These are phyloP conservation scores for Fomitopsis pinicola DNA, from an alignment of 1,284 basidiomycete species.

Conservation along the genomic window DNA sequence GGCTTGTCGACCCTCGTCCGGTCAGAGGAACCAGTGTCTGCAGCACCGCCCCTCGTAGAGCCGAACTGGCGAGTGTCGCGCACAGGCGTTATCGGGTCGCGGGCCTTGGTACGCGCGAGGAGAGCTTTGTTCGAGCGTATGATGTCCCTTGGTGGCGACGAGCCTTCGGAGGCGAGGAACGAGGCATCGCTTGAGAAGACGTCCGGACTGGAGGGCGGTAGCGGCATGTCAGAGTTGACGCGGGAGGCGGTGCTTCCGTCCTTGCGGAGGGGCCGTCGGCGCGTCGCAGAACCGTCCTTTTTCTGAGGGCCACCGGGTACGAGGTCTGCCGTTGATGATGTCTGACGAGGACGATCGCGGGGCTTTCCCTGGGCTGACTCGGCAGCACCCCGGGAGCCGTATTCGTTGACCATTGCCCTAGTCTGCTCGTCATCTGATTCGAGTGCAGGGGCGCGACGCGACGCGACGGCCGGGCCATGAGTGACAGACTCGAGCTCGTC, in stretches of 20 bases:
- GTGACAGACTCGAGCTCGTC: conserved; percentile 16
- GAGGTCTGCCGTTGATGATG: neutral
- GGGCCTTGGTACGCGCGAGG: neutral
- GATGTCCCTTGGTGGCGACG: neutral
- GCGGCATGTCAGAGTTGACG: conserved; percentile 4
- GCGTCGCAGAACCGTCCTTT: neutral
- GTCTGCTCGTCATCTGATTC: conserved; percentile 20
- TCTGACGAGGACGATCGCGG: neutral
- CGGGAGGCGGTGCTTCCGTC: neutral
- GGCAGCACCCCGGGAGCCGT: neutral
- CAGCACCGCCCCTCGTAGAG: neutral
- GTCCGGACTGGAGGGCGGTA: conserved; percentile 7
- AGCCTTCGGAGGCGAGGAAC: conserved; percentile 4
- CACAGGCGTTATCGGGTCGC: neutral
- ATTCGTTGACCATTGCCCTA: conserved; percentile 12
- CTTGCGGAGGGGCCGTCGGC: neutral
- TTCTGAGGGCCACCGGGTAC: neutral
- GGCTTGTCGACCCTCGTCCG: neutral
- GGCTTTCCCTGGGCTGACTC: no score
- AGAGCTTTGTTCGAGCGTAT: neutral
- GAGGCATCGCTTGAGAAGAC: conserved; percentile 11
- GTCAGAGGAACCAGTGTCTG: neutral
- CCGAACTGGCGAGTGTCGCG: neutral
- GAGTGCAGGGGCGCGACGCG: neutral
- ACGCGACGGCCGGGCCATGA: neutral